Evolutionary conservation across 306 rosid genomes (phyloP), one percentile per base, ranked within the genome.

Genomic region (Corylus heterophylla): DNA sequence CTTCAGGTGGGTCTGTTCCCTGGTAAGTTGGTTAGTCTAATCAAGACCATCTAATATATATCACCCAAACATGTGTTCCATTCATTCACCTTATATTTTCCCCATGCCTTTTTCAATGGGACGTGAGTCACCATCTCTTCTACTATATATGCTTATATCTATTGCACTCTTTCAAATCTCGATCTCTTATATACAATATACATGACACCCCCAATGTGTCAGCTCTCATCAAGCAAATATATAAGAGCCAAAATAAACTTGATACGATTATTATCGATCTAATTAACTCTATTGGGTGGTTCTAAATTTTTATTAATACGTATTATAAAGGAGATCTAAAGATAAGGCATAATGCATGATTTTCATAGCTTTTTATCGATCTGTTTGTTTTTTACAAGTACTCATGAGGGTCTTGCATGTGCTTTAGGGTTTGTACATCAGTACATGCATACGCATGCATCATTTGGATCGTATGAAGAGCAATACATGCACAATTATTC

Each of bases 1-100:
- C 73, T 81, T 74, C 84, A 84, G 70, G 82, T 87, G 90, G 71
- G 73, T 12, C 16, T 87, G 86, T 84, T 83, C 79, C 89, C 88
- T 20, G 25, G 62, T 31, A 81, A 77, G 83, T 81, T 84, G 78
- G 58, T 79, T 69, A 10, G 90, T 81, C 86, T 45, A 73, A 37
- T 87, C 88, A 61, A 5, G 69, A 50, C 39, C 12, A 54, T 25
- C 75, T 51, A 71, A 9, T 27, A 69, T 42, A 9, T 27, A 69
- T 50, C 50, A 63, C 77, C 66, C 22, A 31, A 58, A 58, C 29
- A 18, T 44, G 71, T 51, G 22, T 56, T 42, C 5, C 37, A 55
- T 35, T 79, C 54, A 31, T 25, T 44, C 51, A 62, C n/a, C 39
- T 71, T 25, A 49, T n/a, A 20, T 61, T 73, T 74, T 54, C 8